These are phyloP conservation scores for Pythium periplocum DNA, from an alignment of 352 stramenopile species.

Conservation along the genomic window DNA sequence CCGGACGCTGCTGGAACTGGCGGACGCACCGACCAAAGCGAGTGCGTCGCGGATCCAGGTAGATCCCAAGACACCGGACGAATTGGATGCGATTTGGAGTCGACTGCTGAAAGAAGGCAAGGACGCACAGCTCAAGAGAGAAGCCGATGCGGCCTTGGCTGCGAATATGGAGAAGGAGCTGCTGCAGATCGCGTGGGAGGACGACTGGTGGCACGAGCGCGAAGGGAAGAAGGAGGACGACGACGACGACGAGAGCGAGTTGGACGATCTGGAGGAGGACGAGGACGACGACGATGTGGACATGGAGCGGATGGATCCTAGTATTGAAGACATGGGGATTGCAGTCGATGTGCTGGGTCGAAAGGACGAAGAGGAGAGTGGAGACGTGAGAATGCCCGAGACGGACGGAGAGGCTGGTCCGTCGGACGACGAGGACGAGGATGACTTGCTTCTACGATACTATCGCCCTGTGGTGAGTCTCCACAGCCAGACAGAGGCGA, in stretches of 20 bases:
- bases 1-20: conserved; percentile 59
- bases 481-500: background rate
- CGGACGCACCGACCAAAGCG: conserved; percentile 34
- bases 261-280: conserved; percentile 25
- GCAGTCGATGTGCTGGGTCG: conserved; percentile 5
- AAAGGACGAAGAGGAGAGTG: conserved; percentile 7
- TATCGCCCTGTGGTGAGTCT: conserved; percentile 17
- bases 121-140: conserved; percentile 14
- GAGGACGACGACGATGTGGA: conserved; percentile 33
- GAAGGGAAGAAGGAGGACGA: background rate
- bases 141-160: conserved; percentile 12
- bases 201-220: conserved; percentile 63
- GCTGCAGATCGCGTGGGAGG: conserved; percentile 54
- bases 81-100: conserved; percentile 18
- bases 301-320: conserved; percentile 6
- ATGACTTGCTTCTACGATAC: conserved; percentile 44
- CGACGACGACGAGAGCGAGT: conserved; percentile 11
- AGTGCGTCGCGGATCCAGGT: conserved; percentile 29
- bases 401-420: conserved; percentile 4
- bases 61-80: conserved; percentile 11
- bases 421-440: conserved; percentile 6
- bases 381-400: background rate
- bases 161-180: conserved; percentile 45
- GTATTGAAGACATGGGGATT: conserved; percentile 10
- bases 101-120: conserved; percentile 12